phyloP scores from a whole-genome alignment of 257 asterid genomes.

The Solanum lignicaule region DNA sequence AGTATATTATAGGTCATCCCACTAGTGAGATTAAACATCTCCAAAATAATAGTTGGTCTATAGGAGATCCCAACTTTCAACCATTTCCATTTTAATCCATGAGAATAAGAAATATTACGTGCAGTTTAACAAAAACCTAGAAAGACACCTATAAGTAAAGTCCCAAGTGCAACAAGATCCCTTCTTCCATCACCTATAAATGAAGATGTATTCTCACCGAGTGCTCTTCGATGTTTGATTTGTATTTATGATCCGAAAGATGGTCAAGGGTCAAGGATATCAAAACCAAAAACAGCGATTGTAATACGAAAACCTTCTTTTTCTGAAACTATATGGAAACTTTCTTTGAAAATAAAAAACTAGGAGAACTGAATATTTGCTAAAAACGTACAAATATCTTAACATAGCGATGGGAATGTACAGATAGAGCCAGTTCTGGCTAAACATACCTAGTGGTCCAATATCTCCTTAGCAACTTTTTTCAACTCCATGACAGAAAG shows the following conservation, averaged over 20 bases:
- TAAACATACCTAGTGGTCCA: not conserved
- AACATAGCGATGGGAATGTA: not conserved
- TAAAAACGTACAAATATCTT: not conserved
- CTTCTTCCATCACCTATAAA: not conserved
- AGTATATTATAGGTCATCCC: not conserved
- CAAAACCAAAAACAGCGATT: not conserved
- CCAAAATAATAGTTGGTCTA: not conserved
- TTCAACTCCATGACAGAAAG: not conserved
- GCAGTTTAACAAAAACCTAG: not conserved
- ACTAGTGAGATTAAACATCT: not conserved
- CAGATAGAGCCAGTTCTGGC: not conserved
- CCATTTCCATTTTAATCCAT: not conserved
- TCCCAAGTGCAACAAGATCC: not conserved
- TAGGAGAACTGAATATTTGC: not conserved
- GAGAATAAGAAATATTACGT: not conserved
- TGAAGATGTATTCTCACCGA: not conserved
- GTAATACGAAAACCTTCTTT: not conserved
- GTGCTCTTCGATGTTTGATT: not conserved
- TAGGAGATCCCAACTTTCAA: not conserved
- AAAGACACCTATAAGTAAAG: not conserved
- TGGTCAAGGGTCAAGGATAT: not conserved
- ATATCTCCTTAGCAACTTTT: not conserved
- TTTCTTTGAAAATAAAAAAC: not conserved
- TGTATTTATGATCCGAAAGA: not conserved
- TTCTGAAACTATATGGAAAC: not conserved